Base-by-base conservation (phyloP, 1,284 basidiomycete species). In the Cystobasidiaceae sp. region DNA sequence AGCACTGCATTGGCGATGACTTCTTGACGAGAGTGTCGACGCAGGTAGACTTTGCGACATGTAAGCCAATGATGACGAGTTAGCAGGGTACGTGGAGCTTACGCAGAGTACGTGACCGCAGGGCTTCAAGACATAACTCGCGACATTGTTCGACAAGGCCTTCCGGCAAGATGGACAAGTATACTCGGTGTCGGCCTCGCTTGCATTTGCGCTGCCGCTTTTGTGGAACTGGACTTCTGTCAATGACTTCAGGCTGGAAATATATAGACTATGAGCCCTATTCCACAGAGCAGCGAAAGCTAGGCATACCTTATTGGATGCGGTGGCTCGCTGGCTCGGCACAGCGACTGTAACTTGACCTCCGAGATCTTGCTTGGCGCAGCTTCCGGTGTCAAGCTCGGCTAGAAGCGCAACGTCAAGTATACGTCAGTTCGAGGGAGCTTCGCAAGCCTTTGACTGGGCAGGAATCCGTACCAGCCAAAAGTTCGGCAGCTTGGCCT, bases 131-230 rank as follows among this genome's bases (percentile, higher is more conserved):
- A 69, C 69, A 75, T 84, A 83, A 74, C 87, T 80, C 7, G 86
- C 79, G 19, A 82, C 81, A 64, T 83, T 87, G 74, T 93, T 94
- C 1, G 88, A 89, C 37, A 96, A 78, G 44, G 81, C 81, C 75
- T 88, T 89, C 74, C 91, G 89, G 78, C 93, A 97, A 19, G 87
- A 88, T 0, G 90, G 90, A 71, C 92, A 97, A 74, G 90, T 87
- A 1, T 87, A 82, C 62, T 82, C 80, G 54, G 69, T 72, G 41
- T 81, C 75, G 4, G 84, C 83, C 34, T 82, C 54, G 45, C 33
- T 67, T 78, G 78, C 62, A 73, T 72, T 69, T 78, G 80, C 9
- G 74, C 54, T 37, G 76, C 78, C 56, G 76, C 75, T 34, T 75
- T 69, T 17, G 69, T 78, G 0, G 80, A 76, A 9, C 76, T 74